Evolutionary conservation across 73 alveolate species (phyloP).

Genomic region (Paramecium bursaria): DNA sequence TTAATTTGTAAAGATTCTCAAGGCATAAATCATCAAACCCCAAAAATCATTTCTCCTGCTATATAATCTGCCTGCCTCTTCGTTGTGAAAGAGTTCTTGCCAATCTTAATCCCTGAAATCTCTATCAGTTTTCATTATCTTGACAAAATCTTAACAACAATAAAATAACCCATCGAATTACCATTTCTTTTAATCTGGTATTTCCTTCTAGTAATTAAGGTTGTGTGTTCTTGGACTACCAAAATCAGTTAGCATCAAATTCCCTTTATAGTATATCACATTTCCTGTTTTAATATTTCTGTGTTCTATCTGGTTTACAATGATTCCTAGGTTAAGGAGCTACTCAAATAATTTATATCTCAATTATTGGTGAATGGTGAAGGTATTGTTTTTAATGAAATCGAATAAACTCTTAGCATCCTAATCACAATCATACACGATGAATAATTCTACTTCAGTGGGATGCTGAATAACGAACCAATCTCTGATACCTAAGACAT

Average conservation of each 20-base stretch:
- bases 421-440: neutral
- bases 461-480: neutral
- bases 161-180: constrained; percentile 5
- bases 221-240: constrained; percentile 53
- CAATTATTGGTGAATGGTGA: neutral
- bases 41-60: too few relatives aligned
- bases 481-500: neutral
- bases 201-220: neutral
- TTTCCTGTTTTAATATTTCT: constrained; percentile 35
- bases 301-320: constrained; percentile 10
- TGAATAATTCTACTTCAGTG: neutral
- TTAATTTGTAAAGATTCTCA: too few relatives aligned
- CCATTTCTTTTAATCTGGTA: neutral
- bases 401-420: neutral
- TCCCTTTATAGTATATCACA: neutral
- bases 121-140: neutral
- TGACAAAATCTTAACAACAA: constrained; percentile 9
- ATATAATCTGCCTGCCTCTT: too few relatives aligned
- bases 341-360: neutral
- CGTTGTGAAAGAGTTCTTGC: constrained; percentile 1
- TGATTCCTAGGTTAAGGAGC: constrained; percentile 10
- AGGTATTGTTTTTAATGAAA: neutral
- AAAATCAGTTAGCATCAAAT: constrained; percentile 3
- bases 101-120: constrained; percentile 19
- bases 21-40: too few relatives aligned